Conservation (phyloP, 2,329 filamentous ascomycete species). For the Pestalotiopsis sp. region DNA sequence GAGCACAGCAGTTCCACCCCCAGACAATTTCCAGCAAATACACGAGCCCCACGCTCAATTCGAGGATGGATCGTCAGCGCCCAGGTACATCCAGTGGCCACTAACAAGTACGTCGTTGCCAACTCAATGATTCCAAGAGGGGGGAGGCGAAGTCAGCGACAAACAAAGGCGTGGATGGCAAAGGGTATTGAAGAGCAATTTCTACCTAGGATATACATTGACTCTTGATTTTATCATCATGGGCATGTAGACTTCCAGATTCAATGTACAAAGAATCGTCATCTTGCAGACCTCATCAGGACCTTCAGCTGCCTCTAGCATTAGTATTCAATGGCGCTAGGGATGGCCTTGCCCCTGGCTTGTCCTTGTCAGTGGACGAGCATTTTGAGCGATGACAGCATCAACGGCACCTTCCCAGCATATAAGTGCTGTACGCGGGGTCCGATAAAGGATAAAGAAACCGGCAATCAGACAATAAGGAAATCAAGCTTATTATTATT, state of each 20-base stretch:
- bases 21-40: background rate
- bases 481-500: background rate
- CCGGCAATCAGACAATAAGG: background rate
- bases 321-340: background rate
- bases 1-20: background rate
- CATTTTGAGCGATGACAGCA: background rate
- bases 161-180: background rate
- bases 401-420: background rate
- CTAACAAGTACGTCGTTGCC: background rate
- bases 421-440: background rate
- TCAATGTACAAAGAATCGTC: too few relatives aligned
- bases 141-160: background rate
- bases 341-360: background rate
- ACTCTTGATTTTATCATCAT: too few relatives aligned
- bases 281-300: too few relatives aligned
- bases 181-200: background rate
- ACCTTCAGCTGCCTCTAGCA: too few relatives aligned
- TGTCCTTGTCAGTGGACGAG: background rate
- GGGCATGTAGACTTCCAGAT: too few relatives aligned
- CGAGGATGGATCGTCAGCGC: background rate
- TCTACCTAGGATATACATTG: background rate
- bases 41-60: background rate
- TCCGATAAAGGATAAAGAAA: background rate
- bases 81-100: background rate
- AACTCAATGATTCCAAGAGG: background rate